phyloP scores from a whole-genome alignment of 768 basidiomycete species.

The Lepiota venenata region DNA sequence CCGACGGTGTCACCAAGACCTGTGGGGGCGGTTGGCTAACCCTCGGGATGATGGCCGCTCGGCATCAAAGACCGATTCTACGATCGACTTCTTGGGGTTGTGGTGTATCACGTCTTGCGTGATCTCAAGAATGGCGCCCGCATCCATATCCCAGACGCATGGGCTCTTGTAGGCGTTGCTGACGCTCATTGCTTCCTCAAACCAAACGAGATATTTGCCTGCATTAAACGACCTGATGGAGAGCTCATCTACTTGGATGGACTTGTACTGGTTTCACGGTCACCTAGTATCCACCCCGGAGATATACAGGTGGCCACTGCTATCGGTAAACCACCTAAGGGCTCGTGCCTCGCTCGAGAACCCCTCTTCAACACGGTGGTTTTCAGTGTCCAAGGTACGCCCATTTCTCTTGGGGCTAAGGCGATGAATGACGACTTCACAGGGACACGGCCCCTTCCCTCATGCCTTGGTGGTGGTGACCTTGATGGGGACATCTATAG shows the following conservation, averaged over 20 bases:
- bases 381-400: conserved; percentile 52
- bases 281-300: conserved; percentile 66
- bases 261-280: conserved; percentile 51
- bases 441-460: conserved; percentile 59
- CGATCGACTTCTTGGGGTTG: conserved; percentile 45
- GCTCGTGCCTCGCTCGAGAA: conserved; percentile 48
- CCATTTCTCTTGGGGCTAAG: not conserved
- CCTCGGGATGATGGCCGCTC: too few species aligned
- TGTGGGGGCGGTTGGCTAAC: too few species aligned
- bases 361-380: conserved; percentile 57
- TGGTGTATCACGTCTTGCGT: conserved; percentile 57
- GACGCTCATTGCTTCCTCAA: conserved; percentile 53
- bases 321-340: conserved; percentile 51
- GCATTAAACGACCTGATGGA: conserved; percentile 40
- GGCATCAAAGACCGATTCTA: conserved; percentile 51
- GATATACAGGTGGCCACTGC: conserved; percentile 56
- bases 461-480: conserved; percentile 65
- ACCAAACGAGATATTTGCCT: conserved; percentile 59
- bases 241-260: conserved; percentile 46
- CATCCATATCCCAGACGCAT: conserved; percentile 59
- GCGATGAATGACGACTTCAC: not conserved
- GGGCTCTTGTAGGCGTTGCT: conserved; percentile 68
- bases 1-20: too few species aligned
- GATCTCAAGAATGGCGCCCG: conserved; percentile 60
- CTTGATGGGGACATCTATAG: conserved; percentile 63